phyloP scores from a whole-genome alignment of 2,329 filamentous ascomycete species.

The Rhexocercosporidium sp. region DNA sequence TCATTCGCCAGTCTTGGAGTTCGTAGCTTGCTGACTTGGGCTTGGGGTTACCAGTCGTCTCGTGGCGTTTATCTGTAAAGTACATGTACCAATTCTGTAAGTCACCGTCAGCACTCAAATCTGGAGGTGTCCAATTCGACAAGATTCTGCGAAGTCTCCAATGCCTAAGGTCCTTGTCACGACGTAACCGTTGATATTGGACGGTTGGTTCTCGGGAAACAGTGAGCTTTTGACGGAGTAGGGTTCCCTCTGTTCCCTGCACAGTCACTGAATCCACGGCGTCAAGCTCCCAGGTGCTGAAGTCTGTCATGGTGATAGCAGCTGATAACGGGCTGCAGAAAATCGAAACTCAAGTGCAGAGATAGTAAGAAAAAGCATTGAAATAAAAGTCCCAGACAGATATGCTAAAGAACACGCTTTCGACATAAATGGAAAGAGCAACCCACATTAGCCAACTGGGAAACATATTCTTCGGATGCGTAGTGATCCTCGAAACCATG shows the following conservation, averaged over 20 bases:
- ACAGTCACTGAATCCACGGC: not conserved
- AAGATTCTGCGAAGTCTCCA: not conserved
- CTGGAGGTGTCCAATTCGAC: constrained; percentile 1
- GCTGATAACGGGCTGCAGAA: no score
- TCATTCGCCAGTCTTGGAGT: constrained; percentile 95
- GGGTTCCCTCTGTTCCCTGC: not conserved
- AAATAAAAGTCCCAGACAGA: not conserved
- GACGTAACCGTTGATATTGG: not conserved
- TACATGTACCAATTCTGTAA: constrained; percentile 99
- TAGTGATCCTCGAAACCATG: constrained; percentile 79
- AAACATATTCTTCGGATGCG: constrained; percentile 72
- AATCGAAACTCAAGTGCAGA: not conserved
- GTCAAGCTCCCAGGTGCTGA: not conserved
- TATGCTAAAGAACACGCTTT: not conserved
- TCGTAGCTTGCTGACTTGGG: constrained; percentile 68
- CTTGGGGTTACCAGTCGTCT: constrained; percentile 88
- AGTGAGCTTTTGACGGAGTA: not conserved
- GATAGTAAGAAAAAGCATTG: not conserved
- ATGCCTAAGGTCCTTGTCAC: not conserved
- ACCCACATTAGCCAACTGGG: constrained; percentile 66
- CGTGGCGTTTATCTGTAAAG: constrained; percentile 96
- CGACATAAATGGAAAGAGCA: constrained; percentile 34
- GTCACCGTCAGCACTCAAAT: constrained; percentile 27
- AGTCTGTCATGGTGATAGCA: not conserved
- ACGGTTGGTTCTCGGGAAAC: not conserved